Evolutionary conservation across 352 stramenopile genomes (phyloP).

Genomic region (Globisporangium paddicum): DNA sequence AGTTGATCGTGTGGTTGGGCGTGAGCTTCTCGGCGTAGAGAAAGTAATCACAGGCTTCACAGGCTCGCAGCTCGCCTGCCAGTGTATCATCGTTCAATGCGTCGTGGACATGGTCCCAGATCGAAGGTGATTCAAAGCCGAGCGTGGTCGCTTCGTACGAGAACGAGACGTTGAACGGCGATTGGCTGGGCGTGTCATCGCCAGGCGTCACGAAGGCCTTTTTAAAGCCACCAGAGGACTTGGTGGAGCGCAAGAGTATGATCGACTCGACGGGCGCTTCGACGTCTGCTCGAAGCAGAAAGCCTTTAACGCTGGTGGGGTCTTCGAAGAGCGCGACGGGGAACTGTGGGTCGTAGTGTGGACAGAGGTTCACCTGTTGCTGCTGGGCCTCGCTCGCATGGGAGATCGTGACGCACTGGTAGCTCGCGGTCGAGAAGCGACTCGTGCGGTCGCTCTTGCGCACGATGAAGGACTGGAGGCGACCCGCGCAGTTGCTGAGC

Average conservation of each 20-base stretch:
- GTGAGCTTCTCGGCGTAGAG: conserved; percentile 22
- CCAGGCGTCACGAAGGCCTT: conserved; percentile 9
- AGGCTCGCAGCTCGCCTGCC: neutral
- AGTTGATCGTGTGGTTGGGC: neutral
- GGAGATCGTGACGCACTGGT: conserved; percentile 30
- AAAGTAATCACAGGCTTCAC: conserved; percentile 23
- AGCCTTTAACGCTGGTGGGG: conserved; percentile 20
- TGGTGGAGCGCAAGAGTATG: conserved; percentile 24
- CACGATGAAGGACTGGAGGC: conserved; percentile 20
- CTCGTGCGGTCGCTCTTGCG: conserved; percentile 9
- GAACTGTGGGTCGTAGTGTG: conserved; percentile 16
- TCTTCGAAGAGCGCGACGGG: conserved; percentile 16
- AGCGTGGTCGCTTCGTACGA: conserved; percentile 16
- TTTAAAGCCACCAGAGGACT: conserved; percentile 18
- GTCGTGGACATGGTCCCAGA: conserved; percentile 9
- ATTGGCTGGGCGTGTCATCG: neutral
- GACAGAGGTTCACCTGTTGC: conserved; percentile 21
- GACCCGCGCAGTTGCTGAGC: conserved; percentile 23
- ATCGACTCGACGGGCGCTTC: conserved; percentile 14
- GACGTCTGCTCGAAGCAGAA: conserved; percentile 20
- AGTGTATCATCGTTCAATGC: neutral
- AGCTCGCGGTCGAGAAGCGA: conserved; percentile 23
- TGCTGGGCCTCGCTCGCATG: conserved; percentile 7
- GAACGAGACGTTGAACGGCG: conserved; percentile 14
- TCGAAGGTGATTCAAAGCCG: conserved; percentile 12